Evolutionary conservation across 306 rosid genomes (phyloP).

Genomic region (Prunus davidiana): DNA sequence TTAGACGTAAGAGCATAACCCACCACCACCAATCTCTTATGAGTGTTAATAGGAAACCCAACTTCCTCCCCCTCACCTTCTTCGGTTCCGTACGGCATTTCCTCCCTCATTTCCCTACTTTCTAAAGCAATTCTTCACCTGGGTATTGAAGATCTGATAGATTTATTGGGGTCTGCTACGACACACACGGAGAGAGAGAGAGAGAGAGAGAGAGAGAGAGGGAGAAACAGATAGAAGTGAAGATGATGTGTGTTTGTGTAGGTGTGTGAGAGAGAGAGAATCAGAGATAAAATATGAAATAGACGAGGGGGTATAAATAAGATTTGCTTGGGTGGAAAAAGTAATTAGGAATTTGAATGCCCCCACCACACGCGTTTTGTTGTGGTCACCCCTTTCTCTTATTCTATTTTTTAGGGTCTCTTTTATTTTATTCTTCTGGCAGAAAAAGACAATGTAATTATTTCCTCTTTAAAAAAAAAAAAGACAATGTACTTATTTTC

Average conservation of each 20-base stretch:
- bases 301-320: not conserved
- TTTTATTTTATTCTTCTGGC: not conserved
- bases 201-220: not conserved
- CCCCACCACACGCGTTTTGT: not conserved
- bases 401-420: not conserved
- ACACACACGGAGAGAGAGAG: not conserved
- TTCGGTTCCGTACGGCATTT: conserved; percentile 33
- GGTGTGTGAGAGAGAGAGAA: not conserved
- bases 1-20: conserved; percentile 94
- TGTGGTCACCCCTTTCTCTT: not conserved
- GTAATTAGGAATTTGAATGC: not conserved
- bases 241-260: not conserved
- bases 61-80: conserved; percentile 28
- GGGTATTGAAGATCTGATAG: not conserved
- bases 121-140: not conserved
- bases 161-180: not conserved
- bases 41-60: conserved; percentile 31
- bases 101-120: conserved; percentile 43
- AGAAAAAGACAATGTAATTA: not conserved
- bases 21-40: conserved; percentile 52
- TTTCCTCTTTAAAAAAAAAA: too few species aligned
- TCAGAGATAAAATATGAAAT: not conserved
- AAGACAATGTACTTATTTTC: too few species aligned
- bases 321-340: not conserved
- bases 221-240: too few species aligned